Evolutionary conservation across 192 early-diverging fungal species (phyloP).

Genomic region (Backusella westeae): DNA sequence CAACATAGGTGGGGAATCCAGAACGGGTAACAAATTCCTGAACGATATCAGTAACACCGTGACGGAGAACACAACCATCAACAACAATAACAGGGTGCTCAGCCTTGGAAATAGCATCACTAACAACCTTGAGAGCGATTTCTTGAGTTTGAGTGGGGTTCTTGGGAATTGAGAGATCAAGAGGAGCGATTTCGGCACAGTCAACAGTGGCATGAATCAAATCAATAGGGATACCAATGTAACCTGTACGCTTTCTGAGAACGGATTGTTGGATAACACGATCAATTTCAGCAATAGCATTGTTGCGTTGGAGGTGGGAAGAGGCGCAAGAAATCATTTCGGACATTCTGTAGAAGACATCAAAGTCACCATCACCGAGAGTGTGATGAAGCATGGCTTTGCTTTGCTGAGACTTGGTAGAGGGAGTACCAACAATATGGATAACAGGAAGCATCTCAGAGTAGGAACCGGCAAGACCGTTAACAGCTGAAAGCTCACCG

Average conservation of each 20-base stretch:
- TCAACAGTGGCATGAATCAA: constrained; percentile 25
- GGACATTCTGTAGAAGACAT: constrained; percentile 43
- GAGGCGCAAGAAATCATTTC: constrained; percentile 39
- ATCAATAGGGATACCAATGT: constrained; percentile 48
- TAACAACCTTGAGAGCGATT: constrained; percentile 32
- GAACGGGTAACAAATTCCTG: constrained; percentile 27
- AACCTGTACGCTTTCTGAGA: constrained; percentile 15
- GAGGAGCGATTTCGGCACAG: constrained; percentile 15
- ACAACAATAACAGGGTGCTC: constrained; percentile 42
- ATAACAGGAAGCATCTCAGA: constrained; percentile 50
- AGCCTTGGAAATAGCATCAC: constrained; percentile 28
- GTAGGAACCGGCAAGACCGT: constrained; percentile 46
- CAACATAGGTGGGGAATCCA: constrained; percentile 38
- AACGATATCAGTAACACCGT: constrained; percentile 13
- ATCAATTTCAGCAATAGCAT: constrained; percentile 43
- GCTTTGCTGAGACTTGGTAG: constrained; percentile 39
- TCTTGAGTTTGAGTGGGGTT: constrained; percentile 33
- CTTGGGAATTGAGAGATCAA: constrained; percentile 19
- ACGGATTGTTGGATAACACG: constrained; percentile 20
- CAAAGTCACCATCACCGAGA: constrained; percentile 48
- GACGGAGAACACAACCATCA: constrained; percentile 44
- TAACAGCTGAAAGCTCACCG: constrained; percentile 41
- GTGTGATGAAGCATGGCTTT: constrained; percentile 50
- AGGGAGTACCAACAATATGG: constrained; percentile 51
- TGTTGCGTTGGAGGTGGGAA: constrained; percentile 24